A percentile compares a stretch with the other conserved stretches of the same genome.
Evolutionary conservation across 2,329 filamentous ascomycete genomes (phyloP).

Genomic region (Sporothrix brasiliensis): DNA sequence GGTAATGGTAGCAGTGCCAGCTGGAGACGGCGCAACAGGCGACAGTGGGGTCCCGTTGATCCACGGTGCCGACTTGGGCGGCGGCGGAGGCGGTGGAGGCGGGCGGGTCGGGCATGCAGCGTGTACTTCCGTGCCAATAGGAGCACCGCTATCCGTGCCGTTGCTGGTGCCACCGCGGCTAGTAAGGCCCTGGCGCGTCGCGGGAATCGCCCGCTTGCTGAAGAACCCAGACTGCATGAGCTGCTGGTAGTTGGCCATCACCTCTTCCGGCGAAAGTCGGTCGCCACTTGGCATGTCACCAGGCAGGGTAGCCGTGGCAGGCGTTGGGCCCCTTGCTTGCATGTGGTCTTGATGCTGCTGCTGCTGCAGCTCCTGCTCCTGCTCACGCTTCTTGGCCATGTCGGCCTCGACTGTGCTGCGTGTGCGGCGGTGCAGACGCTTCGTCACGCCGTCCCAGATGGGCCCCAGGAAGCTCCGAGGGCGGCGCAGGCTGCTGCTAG

Average conservation of each 20-base stretch:
- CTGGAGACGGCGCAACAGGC: constrained; percentile 25
- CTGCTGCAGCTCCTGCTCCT: constrained; percentile 9
- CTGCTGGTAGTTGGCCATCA: constrained; percentile 59
- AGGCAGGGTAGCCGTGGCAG: background rate
- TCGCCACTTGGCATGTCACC: background rate
- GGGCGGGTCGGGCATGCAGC: background rate
- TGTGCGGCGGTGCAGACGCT: constrained; percentile 38
- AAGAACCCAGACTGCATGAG: constrained; percentile 63
- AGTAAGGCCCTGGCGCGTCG: constrained; percentile 53
- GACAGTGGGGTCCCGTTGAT: constrained; percentile 25
- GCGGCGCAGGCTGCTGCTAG: constrained; percentile 28
- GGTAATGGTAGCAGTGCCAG: background rate
- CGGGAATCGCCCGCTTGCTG: constrained; percentile 59
- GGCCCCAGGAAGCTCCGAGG: constrained; percentile 41
- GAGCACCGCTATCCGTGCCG: background rate
- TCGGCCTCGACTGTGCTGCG: constrained; percentile 26
- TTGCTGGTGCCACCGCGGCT: constrained; percentile 20
- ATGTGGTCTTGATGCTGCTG: constrained; percentile 8
- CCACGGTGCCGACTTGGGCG: constrained; percentile 7
- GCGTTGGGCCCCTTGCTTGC: background rate
- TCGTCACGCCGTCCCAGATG: constrained; percentile 43
- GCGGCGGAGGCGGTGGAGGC: background rate
- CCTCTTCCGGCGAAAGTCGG: constrained; percentile 52
- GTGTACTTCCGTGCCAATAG: background rate
- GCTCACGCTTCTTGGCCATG: constrained; percentile 6